Evolutionary conservation across 345 rosid genomes (phyloP).

Genomic region (Ceriops decandra): DNA sequence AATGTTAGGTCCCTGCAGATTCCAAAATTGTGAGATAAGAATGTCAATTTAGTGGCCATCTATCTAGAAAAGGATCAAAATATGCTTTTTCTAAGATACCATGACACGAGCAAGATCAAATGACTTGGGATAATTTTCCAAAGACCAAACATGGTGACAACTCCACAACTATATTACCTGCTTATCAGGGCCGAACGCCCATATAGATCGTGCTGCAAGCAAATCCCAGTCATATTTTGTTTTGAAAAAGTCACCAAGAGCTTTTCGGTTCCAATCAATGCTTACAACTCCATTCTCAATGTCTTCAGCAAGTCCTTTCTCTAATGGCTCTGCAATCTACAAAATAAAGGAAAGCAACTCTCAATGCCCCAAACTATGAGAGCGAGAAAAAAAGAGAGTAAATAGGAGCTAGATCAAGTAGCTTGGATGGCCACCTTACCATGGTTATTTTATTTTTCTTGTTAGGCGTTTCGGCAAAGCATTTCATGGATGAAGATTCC

Average conservation of each 20-base stretch:
- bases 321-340: constrained; percentile 96
- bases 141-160: not conserved
- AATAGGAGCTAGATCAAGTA: constrained; percentile 1
- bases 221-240: constrained; percentile 96
- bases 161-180: constrained; percentile 47
- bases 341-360: constrained; percentile 16
- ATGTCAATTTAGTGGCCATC: not conserved
- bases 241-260: constrained; percentile 87
- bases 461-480: constrained; percentile 98
- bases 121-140: not conserved
- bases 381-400: not conserved
- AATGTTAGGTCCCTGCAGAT: constrained; percentile 80
- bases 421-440: constrained; percentile 36
- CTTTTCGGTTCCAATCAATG: constrained; percentile 81
- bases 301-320: constrained; percentile 93
- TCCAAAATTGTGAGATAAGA: constrained; percentile 2
- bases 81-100: not conserved
- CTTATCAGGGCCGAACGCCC: constrained; percentile 99
- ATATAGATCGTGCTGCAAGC: constrained; percentile 94
- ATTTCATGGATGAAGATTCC: constrained; percentile 95
- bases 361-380: not conserved
- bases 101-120: constrained; percentile 1
- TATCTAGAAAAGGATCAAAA: not conserved
- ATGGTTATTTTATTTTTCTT: constrained; percentile 96
- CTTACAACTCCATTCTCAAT: constrained; percentile 89